Base-by-base conservation (phyloP, 2,329 filamentous ascomycete species). In the Raffaelea ambrosiae region DNA sequence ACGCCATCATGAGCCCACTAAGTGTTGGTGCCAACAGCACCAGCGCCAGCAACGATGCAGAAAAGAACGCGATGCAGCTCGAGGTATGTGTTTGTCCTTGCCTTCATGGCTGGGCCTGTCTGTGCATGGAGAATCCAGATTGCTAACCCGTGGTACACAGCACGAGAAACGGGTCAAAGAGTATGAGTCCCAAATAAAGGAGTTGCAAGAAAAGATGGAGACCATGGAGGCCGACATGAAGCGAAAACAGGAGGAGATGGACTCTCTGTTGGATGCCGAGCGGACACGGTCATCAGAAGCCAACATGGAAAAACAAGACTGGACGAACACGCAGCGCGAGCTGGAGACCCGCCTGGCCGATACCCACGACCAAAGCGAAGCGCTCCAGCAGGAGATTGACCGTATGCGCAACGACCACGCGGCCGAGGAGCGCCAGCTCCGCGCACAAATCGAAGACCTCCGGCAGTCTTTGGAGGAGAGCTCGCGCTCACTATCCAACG, bases 311-410 rank as follows among this genome's bases (percentile, higher is more conserved):
- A 86, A 84, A 59, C 76, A 84, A 54, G 82, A 88, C 60, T 88
- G 79, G 77, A 73, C 78, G 18, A 76, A 84, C 46, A 60, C 86
- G 29, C 81, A 81, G 42, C 65, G 72, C 38, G 74, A 78, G 31
- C 70, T 95, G 31, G 88, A 95, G 63, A 76, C 70, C 54, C 88
- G 86, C 64, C 70, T 95, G 23, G 73, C 78, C 5, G 79, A 90
- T 55, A 84, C 86, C 3, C 81, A 90, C 60, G 80, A 73, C 49
- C 68, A 91, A n/a, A 93, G 90, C 56, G 79, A 80, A n/a, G 83
- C 83, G 3, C 69, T 97, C 48, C 84, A 87, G 60, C 74, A 82
- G 41, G 88, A 96, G 60, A 70, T 97, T 26, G 84, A 93, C 43
- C 78, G 78, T 44, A 68, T 91, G 51, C 80, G 83, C 50, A 73